These are phyloP conservation scores for Lipomyces spencermartinsiae DNA, from an alignment of 805 yeast species.

Conservation along the genomic window DNA sequence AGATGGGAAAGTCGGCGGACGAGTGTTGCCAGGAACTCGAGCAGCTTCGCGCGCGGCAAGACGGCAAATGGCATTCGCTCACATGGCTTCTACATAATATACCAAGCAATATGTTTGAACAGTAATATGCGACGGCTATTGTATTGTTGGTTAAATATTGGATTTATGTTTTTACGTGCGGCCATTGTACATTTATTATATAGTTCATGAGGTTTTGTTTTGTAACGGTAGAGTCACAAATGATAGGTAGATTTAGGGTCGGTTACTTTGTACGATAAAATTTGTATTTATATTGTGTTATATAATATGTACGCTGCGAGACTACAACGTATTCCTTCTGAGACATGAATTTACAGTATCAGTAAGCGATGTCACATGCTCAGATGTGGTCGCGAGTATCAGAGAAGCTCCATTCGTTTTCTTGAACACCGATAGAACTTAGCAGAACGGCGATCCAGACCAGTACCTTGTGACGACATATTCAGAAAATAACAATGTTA, in stretches of 20 bases:
- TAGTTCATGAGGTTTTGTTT: neutral
- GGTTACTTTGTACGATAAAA: neutral
- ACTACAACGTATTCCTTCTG: neutral
- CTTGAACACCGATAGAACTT: neutral
- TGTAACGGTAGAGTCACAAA: neutral
- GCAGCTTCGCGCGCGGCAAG: conserved; percentile 24
- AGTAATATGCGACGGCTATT: neutral
- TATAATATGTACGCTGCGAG: neutral
- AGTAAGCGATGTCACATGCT: neutral
- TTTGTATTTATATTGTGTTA: neutral
- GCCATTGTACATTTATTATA: conserved; percentile 4
- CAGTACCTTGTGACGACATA: neutral
- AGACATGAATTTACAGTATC: neutral
- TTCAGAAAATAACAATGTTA: neutral
- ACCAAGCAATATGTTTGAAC: conserved; percentile 28
- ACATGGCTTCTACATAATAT: conserved; percentile 34
- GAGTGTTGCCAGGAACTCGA: conserved; percentile 35
- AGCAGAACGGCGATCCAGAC: neutral
- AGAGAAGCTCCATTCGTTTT: neutral
- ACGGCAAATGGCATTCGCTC: conserved; percentile 29
- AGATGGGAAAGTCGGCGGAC: conserved; percentile 28
- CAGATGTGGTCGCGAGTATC: neutral
- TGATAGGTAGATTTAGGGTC: neutral
- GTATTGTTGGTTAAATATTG: neutral
- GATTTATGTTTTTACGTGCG: neutral